These are phyloP conservation scores for Vicia villosa DNA, from an alignment of 306 rosid species.

Conservation along the genomic window DNA sequence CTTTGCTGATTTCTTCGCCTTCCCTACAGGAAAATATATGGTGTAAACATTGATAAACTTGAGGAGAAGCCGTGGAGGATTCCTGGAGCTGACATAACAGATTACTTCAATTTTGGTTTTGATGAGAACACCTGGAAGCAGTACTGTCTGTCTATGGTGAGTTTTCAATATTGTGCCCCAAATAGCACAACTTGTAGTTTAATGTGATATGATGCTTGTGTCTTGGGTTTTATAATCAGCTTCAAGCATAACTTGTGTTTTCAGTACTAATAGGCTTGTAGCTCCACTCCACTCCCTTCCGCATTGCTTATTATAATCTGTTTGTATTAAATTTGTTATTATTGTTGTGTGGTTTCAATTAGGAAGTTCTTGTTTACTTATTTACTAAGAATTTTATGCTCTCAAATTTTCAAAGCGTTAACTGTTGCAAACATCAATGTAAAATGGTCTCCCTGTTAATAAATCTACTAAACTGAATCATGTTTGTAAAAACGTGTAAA, in stretches of 20 bases:
- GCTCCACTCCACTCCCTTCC: constrained; percentile 1
- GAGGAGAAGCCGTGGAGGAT: constrained; percentile 66
- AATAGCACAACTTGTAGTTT: constrained; percentile 12
- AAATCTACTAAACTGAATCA: constrained; percentile 41
- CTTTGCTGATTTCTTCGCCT: constrained; percentile 15
- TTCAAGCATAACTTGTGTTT: constrained; percentile 30
- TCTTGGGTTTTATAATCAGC: constrained; percentile 18
- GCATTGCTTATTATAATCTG: not conserved
- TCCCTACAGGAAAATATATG: constrained; percentile 56
- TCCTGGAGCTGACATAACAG: constrained; percentile 60
- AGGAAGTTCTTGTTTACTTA: constrained; percentile 9
- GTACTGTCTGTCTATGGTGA: constrained; percentile 67
- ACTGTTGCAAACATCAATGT: constrained; percentile 37
- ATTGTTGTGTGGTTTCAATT: constrained; percentile 31
- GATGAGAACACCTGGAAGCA: constrained; percentile 70
- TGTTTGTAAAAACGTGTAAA: constrained; percentile 39
- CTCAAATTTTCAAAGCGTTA: constrained; percentile 47
- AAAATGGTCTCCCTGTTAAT: constrained; percentile 33
- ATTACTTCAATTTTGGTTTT: constrained; percentile 75
- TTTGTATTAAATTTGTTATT: constrained; percentile 22
- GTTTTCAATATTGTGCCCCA: constrained; percentile 25
- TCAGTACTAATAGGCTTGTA: constrained; percentile 26
- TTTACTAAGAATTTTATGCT: constrained; percentile 24
- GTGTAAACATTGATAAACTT: constrained; percentile 55
- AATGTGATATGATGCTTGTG: constrained; percentile 14